These are phyloP conservation scores for Dryas alaskensis DNA, from an alignment of 306 rosid species.

Conservation along the genomic window DNA sequence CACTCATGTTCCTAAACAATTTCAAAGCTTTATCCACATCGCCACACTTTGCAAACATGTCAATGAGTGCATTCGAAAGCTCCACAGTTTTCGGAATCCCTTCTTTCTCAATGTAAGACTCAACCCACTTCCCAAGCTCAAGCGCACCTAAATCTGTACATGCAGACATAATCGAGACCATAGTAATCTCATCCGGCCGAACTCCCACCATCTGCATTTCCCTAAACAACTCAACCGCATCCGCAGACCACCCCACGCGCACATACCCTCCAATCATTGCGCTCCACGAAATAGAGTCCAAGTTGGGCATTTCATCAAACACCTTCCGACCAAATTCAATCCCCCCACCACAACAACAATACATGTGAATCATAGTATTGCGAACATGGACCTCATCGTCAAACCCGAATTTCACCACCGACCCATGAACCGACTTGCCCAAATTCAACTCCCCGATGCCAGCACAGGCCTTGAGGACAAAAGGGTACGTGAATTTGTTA, in stretches of 20 bases:
- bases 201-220: constrained; percentile 72
- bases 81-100: constrained; percentile 52
- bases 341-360: constrained; percentile 54
- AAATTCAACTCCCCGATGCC: constrained; percentile 52
- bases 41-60: constrained; percentile 93
- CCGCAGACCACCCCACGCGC: constrained; percentile 50
- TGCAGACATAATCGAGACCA: constrained; percentile 75
- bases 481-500: constrained; percentile 83
- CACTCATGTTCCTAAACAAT: constrained; percentile 53
- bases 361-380: constrained; percentile 89
- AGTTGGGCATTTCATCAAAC: constrained; percentile 62
- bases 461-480: constrained; percentile 82
- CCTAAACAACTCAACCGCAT: constrained; percentile 61
- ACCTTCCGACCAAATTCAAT: constrained; percentile 52
- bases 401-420: constrained; percentile 64
- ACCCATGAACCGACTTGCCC: constrained; percentile 62
- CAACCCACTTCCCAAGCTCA: constrained; percentile 91
- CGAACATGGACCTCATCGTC: constrained; percentile 60
- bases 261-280: constrained; percentile 87
- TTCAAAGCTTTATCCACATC: constrained; percentile 65
- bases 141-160: constrained; percentile 83
- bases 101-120: constrained; percentile 59
- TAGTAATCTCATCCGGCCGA: constrained; percentile 78
- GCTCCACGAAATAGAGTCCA: constrained; percentile 81
- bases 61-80: constrained; percentile 82